Evolutionary conservation across 352 stramenopile genomes (phyloP), one percentile per base, ranked within the genome.

Genomic region (Phytophthora vignae): DNA sequence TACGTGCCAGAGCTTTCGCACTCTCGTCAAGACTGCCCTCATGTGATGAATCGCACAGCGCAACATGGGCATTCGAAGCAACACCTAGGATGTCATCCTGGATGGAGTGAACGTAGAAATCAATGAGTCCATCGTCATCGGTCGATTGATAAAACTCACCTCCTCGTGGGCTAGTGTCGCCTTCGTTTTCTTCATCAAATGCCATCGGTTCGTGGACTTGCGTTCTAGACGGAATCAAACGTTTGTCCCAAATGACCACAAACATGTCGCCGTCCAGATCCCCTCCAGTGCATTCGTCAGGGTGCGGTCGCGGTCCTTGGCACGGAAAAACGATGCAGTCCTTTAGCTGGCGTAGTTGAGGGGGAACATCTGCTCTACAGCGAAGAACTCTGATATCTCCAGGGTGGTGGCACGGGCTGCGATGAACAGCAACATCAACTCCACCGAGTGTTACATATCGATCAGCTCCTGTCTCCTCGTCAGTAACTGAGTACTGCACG

Each of bases 261-360:
- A 92, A 96, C 27, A 91, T 74, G 21, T 96, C 90, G 6, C 90
- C 90, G 36, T 96, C 88, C 31, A 96, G 79, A 64, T 96, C 90
- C 10, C 90, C 88, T 12, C 90, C 88, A 9, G 88, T 91, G 67
- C 87, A 94, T 69, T 93, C 89, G 49, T 94, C 85, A 38, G 90
- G 83, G 65, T 95, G 87, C 6, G 90, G 88, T 25, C 88, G 83
- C 19, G 71, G 74, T 10, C 90, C 90, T 49, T 81, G 57, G n/a
- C 67, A 89, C 11, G 90, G 89, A 64, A 96, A 96, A 15, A 94
- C 90, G 31, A 96, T 79, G 46, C 85, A 92, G 55, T 95, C 85
- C 14, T 78, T 82, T 2, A 96, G 69, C 8, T 70, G 65, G 17
- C 64, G 65, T 14, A 96, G 60, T 54, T 83, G 63, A 1, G 25